Evolutionary conservation across 2,329 filamentous ascomycete genomes (phyloP).

Genomic region (Chaetomiaceae sp.): DNA sequence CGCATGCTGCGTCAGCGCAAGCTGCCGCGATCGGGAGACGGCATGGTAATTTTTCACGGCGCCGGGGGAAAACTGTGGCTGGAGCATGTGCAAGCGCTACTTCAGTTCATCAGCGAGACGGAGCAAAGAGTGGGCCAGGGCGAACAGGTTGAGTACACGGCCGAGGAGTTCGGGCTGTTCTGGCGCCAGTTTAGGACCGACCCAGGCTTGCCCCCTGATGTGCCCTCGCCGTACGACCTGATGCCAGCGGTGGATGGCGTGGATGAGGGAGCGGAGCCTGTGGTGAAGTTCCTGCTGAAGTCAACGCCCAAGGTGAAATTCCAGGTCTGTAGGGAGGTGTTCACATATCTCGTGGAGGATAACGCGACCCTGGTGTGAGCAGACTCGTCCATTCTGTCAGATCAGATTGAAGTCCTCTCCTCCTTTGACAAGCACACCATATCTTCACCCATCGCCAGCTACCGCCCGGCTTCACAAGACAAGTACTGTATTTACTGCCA

Average conservation of each 20-base stretch:
- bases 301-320: background rate
- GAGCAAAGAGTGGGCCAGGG: too few species aligned
- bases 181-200: background rate
- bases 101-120: background rate
- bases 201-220: background rate
- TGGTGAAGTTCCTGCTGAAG: too few species aligned
- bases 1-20: background rate
- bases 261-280: background rate
- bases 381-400: too few species aligned
- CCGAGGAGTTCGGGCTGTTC: background rate
- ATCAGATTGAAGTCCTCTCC: too few species aligned
- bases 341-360: background rate
- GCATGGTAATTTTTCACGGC: background rate
- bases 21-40: background rate
- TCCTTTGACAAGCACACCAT: too few species aligned
- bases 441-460: too few species aligned
- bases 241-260: background rate
- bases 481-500: background rate
- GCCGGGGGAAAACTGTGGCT: background rate
- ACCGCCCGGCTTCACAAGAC: background rate
- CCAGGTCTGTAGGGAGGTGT: background rate
- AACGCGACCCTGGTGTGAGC: too few species aligned
- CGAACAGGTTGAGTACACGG: background rate
- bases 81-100: background rate
- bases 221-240: background rate